Base-by-base conservation (phyloP, 2,329 filamentous ascomycete species). In the Aspergillus nomiae region DNA sequence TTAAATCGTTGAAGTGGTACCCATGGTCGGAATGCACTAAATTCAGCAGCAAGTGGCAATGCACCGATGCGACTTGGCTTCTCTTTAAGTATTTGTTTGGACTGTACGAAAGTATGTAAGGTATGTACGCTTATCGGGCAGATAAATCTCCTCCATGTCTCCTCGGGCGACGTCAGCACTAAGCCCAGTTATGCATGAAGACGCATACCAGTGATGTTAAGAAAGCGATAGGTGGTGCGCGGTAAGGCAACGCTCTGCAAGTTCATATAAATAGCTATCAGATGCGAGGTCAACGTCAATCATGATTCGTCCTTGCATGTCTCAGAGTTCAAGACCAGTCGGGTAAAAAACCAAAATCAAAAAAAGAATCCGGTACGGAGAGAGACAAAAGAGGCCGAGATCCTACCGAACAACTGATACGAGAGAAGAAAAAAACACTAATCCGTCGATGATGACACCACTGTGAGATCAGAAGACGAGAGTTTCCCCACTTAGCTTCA, bases 41-140 rank as follows among this genome's bases (percentile, higher is more conserved):
- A 54, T 36, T 54, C 51, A 36, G 50, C 43, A 46, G 26, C 30
- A 41, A 54, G 51, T 54, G 51, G 51, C 51, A 19, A 54, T 54
- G 51, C 51, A 30, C 26, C 46, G 8, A 7, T 12, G 45, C 45
- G 43, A 24, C 43, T 48, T 48, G 45, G 45, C 45, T 48, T 50
- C 24, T 50, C 9, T 50, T 50, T 30, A 34, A 34, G 32, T 28
- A 28, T 5, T 24, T 28, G 10, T 48, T 43, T 43, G 12, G 12
- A 14, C 12, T 38, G 34, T 38, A 19, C 7, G 16, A 19, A 41
- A 8, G 38, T 41, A n/a, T n/a, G 38, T n/a, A 41, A n/a, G 36
- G 43, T 24, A 48, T 21, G 28, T 34, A 32, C 48, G 12, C 28
- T 21, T 4, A 38, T 38, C 51, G 51, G 26, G n/a, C 30, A 11